These are phyloP conservation scores for Andalucia godoyi DNA, from an alignment of 78 protist species.

Conservation along the genomic window DNA sequence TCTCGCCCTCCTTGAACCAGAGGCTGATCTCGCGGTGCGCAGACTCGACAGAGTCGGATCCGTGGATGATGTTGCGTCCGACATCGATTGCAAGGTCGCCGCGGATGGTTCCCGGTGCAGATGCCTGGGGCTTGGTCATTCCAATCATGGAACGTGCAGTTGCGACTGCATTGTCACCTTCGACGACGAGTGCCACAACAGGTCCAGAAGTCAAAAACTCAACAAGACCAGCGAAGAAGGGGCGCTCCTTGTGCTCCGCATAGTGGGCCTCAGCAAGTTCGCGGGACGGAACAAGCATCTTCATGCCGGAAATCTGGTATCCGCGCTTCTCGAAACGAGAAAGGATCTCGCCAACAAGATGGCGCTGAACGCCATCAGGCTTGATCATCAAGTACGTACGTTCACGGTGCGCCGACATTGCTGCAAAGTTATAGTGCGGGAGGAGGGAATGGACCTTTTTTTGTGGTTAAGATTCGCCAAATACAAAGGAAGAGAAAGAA, in stretches of 20 bases:
- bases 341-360: constrained; percentile 72
- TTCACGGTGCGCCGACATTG: constrained; percentile 7
- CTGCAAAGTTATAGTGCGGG: too few relatives aligned
- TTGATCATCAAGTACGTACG: constrained; percentile 54
- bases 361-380: constrained; percentile 73
- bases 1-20: constrained; percentile 1
- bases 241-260: constrained; percentile 36
- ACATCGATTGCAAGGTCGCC: constrained; percentile 61
- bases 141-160: constrained; percentile 52
- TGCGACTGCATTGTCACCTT: constrained; percentile 59
- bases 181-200: constrained; percentile 75
- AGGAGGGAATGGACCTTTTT: too few relatives aligned
- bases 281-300: constrained; percentile 38
- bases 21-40: constrained; percentile 42
- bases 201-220: constrained; percentile 60
- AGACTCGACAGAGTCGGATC: constrained; percentile 44
- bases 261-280: constrained; percentile 57
- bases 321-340: constrained; percentile 68
- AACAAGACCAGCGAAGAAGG: constrained; percentile 52
- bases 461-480: too few relatives aligned
- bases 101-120: constrained; percentile 69
- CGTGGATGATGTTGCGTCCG: constrained; percentile 67
- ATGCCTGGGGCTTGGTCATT: constrained; percentile 41
- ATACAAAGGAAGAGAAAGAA: too few relatives aligned
- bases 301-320: constrained; percentile 56